phyloP scores from a whole-genome alignment of 2,329 filamentous ascomycete genomes.

The Exophiala bonariae region DNA sequence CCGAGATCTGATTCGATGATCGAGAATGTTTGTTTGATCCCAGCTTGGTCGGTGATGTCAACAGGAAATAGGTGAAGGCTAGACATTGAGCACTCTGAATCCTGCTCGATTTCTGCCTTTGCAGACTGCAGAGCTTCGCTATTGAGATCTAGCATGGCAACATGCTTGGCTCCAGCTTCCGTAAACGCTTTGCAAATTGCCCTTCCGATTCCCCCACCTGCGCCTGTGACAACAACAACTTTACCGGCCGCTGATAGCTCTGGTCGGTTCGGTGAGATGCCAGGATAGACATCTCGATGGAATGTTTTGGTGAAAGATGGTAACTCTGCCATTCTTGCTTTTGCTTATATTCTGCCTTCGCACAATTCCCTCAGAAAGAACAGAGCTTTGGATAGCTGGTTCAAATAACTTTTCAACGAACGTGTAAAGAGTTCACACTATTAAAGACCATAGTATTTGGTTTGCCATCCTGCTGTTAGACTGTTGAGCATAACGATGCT shows the following conservation, averaged over 20 bases:
- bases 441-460: too few species aligned
- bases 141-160: slow-evolving; percentile 54
- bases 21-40: slow-evolving; percentile 1
- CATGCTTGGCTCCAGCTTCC: slow-evolving; percentile 51
- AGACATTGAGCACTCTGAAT: neutral
- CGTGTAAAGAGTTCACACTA: too few species aligned
- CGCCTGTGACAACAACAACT: slow-evolving; percentile 55
- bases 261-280: slow-evolving; percentile 37
- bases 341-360: neutral
- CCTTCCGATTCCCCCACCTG: slow-evolving; percentile 55
- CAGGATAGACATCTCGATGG: slow-evolving; percentile 40
- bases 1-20: slow-evolving; percentile 1
- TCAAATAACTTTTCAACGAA: too few species aligned
- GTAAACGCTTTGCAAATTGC: slow-evolving; percentile 57
- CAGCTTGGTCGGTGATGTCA: slow-evolving; percentile 1
- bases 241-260: slow-evolving; percentile 33
- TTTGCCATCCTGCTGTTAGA: too few species aligned
- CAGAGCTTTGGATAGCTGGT: too few species aligned
- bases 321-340: neutral
- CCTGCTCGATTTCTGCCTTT: neutral
- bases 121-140: neutral
- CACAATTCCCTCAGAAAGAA: neutral
- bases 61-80: neutral
- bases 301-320: slow-evolving; percentile 31
- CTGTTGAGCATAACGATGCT: too few species aligned